These are phyloP conservation scores for Entophlyctis luteolus DNA, from an alignment of 192 early-diverging fungal genomes.

Conservation along the genomic window DNA sequence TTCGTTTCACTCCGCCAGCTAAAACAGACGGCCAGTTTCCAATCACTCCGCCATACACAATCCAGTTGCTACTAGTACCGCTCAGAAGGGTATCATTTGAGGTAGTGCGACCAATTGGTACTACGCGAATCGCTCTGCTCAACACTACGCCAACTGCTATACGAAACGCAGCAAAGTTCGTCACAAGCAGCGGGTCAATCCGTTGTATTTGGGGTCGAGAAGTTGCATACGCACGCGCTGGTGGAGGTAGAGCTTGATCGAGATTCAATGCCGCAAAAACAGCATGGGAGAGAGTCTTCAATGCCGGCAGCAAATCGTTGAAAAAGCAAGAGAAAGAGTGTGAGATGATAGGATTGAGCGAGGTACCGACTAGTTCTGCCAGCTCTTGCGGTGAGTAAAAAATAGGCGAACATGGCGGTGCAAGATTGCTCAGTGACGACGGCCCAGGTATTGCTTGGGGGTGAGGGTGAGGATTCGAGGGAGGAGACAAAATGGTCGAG, in stretches of 20 bases:
- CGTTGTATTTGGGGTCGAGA: not conserved
- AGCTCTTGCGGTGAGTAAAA: not conserved
- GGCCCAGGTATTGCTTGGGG: not conserved
- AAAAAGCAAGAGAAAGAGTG: not conserved
- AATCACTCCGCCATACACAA: not conserved
- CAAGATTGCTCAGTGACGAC: not conserved
- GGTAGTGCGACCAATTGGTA: not conserved
- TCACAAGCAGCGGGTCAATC: not conserved
- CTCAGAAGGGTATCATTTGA: not conserved
- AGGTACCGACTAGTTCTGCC: slow-evolving; percentile 9
- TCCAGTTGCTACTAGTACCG: not conserved
- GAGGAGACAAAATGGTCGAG: not conserved
- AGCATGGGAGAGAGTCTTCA: not conserved
- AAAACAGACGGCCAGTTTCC: not conserved
- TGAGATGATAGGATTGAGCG: not conserved
- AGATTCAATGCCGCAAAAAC: not conserved
- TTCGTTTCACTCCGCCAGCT: not conserved
- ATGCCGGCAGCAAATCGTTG: not conserved
- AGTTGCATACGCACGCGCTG: not conserved
- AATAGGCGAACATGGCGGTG: not conserved
- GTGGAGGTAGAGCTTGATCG: not conserved
- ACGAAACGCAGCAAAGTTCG: not conserved
- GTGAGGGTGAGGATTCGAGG: not conserved
- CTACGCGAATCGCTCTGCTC: not conserved
- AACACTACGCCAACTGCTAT: not conserved